Base-by-base conservation (phyloP, 2,329 filamentous ascomycete species). In the Aureobasidium leucospermi region DNA sequence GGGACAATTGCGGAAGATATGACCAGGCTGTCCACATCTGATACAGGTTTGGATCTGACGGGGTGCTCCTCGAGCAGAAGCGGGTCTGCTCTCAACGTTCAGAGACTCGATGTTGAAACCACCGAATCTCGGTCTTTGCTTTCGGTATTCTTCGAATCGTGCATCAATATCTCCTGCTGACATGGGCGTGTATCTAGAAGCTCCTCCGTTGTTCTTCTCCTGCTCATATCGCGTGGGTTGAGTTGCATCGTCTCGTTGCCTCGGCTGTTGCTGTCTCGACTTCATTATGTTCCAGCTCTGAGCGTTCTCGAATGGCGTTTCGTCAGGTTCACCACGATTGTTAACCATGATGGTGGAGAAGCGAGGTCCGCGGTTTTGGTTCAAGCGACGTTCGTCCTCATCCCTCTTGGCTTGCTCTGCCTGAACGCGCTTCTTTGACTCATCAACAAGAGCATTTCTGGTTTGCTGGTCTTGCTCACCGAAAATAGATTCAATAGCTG, bases 71-170 rank as follows among this genome's bases (percentile, higher is more conserved):
- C 41, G n/a, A 16, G 13, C 13, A 10, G 29, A 5, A 23, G 23
- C 23, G 5, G 38, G 38, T 29, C 38, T 46, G n/a, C 23, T 52
- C n/a, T 59, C 38, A 2, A 59, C 29, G 8, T 59, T 52, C 15
- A 58, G 10, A 11, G 55, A 47, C 10, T 58, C 32, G 23, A 58
- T 58, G n/a, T 58, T 34, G 43, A 58, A 58, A 10, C 29, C 16
- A 8, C 55, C 43, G 8, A 47, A 47, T 29, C 19, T 23, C 15
- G 47, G 58, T 19, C 58, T 39, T 19, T 32, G 43, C 10, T 31
- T 28, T 13, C 64, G 60, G 62, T 67, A 65, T 39, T 61, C 60
- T 52, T 65, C 62, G 9, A 63, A 61, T 43, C 61, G 60, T 58
- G 58, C 52, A 55, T 69, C 67, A 57, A 65, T 58, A 31, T 52